These are phyloP conservation scores for Neofusicoccum ribis DNA, from an alignment of 2,329 filamentous ascomycete genomes.

Conservation along the genomic window DNA sequence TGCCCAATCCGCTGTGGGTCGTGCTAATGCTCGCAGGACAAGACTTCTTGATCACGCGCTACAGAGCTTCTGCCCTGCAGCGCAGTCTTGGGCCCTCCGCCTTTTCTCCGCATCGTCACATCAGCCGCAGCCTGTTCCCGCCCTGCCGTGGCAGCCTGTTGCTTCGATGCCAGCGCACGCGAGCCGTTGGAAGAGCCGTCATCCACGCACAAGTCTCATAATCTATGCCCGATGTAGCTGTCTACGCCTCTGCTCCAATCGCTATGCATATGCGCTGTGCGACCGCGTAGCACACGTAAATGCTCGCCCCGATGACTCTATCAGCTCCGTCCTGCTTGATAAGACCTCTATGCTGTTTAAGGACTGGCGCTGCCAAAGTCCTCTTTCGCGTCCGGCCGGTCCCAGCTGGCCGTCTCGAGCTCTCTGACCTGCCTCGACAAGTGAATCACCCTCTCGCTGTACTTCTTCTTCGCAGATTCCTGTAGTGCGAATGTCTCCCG, in stretches of 20 bases:
- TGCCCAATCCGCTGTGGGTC: slow-evolving; percentile 1
- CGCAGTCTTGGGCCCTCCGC: not conserved
- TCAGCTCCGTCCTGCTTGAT: not conserved
- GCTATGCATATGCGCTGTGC: not conserved
- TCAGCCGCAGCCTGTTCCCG: not conserved
- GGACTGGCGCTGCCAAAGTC: slow-evolving; percentile 50
- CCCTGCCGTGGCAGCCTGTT: not conserved
- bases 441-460: slow-evolving; percentile 54
- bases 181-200: slow-evolving; percentile 3
- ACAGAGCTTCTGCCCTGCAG: slow-evolving; percentile 4
- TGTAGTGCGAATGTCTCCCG: slow-evolving; percentile 61
- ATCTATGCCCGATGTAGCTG: slow-evolving; percentile 11
- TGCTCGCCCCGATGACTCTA: not conserved
- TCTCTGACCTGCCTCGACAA: slow-evolving; percentile 59
- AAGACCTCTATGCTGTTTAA: not conserved
- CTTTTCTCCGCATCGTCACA: not conserved
- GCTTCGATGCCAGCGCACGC: slow-evolving; percentile 7
- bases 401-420: slow-evolving; percentile 75
- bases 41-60: slow-evolving; percentile 19
- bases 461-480: slow-evolving; percentile 56
- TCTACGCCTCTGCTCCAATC: not conserved
- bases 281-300: not conserved
- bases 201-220: slow-evolving; percentile 3
- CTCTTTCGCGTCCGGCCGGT: slow-evolving; percentile 69
- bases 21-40: slow-evolving; percentile 9